Percentiles rank a stretch among this genome's conserved stretches.
These are phyloP conservation scores for Fusarium abutilonis DNA, from an alignment of 2,329 filamentous ascomycete species.

Conservation along the genomic window DNA sequence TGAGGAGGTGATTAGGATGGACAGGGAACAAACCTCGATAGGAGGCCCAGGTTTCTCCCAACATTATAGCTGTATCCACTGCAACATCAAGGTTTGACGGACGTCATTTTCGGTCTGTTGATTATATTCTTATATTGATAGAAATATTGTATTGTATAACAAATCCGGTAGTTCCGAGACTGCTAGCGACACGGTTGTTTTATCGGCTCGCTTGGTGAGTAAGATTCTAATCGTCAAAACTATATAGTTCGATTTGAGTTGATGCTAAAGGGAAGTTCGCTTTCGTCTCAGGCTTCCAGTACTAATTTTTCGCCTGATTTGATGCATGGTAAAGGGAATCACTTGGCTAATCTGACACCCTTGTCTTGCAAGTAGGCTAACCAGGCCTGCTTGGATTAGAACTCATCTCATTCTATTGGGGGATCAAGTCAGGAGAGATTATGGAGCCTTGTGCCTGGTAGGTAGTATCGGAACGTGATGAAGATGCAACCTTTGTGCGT, in stretches of 20 bases:
- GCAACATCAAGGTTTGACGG: conserved; percentile 9
- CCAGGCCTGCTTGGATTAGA: conserved; percentile 6
- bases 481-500: conserved; percentile 2
- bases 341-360: background rate
- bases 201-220: too few relatives aligned
- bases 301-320: too few relatives aligned
- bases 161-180: too few relatives aligned
- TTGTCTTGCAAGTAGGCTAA: conserved; percentile 1
- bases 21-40: background rate
- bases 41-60: background rate
- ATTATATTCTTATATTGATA: too few relatives aligned
- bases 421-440: conserved; percentile 5
- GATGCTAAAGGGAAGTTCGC: too few relatives aligned
- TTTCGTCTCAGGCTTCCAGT: too few relatives aligned
- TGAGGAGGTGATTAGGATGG: background rate
- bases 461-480: background rate
- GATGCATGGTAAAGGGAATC: too few relatives aligned
- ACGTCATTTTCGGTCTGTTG: conserved; percentile 19
- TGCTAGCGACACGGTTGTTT: too few relatives aligned
- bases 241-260: too few relatives aligned
- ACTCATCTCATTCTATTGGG: conserved; percentile 31
- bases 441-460: background rate
- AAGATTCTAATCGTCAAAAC: too few relatives aligned
- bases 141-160: too few relatives aligned
- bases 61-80: background rate